Evolutionary conservation across 2,329 filamentous ascomycete genomes (phyloP), one percentile per base, ranked within the genome.

Genomic region (Berkeleyomyces basicola): DNA sequence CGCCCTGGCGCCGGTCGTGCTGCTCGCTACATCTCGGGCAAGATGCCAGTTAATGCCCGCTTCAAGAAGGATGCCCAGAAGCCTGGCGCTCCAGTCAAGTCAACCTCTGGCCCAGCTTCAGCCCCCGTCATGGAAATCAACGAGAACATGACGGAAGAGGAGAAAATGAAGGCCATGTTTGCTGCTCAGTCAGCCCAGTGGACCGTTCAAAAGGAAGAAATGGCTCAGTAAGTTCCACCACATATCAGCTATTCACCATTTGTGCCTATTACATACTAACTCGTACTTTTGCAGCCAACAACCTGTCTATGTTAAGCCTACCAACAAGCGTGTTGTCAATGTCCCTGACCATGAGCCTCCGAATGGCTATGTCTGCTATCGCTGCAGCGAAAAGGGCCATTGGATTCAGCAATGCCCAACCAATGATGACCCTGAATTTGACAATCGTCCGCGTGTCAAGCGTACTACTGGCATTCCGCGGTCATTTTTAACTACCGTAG

Each of bases 321-420:
- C 74, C 58, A 63, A 58, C 31, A 93, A 93, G 70, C 80, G 84
- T 67, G 80, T 82, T 3, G 78, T 81, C 63, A 88, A 88, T 67
- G 87, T 95, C 37, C 93, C 93, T 3, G 91, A 95, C 68, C 91
- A 96, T 70, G 90, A 93, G 55, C 91, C 93, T 2, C 93, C 93
- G 0, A 87, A 88, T 61, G 91, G 91, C 61, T 99, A 99, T 73
- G 86, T 96, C 66, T 99, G 93, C 75, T 96, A 96, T 72, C 86
- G 93, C 59, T 99, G 93, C 74, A 88, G 90, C 66, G 87, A 96
- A 73, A 96, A 96, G 76, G 93, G 91, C n/a, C 93, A 99, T 73
- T 99, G 92, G 92, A 99, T 99, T 66, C 92, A 97, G 75, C 83
- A 89, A 61, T 99, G 93, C 70, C 93, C 93, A 5, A 99, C 92